Conservation (phyloP, 2,329 filamentous ascomycete genomes). For the Clonostachys sp. region DNA sequence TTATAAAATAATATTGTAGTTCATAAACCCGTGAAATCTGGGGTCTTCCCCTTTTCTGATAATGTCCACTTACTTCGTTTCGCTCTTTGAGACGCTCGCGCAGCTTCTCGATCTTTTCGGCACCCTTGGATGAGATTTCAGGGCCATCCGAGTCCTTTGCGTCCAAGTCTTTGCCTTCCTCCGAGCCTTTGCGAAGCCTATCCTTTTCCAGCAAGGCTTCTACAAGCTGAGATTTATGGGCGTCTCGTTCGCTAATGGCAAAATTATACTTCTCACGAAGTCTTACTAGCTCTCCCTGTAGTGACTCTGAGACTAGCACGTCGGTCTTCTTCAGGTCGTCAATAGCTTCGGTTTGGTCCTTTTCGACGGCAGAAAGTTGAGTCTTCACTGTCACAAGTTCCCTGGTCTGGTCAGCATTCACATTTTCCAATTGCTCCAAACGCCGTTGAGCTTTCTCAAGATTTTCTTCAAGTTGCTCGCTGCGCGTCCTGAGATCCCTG, state of each 20-base stretch:
- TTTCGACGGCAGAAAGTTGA: constrained; percentile 49
- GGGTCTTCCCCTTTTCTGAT: constrained; percentile 1
- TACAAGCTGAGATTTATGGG: constrained; percentile 55
- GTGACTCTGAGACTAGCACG: constrained; percentile 51
- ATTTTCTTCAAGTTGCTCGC: constrained; percentile 38
- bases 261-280: constrained; percentile 46
- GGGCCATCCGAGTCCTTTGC: constrained; percentile 23
- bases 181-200: constrained; percentile 49
- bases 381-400: constrained; percentile 47
- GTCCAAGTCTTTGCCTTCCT: constrained; percentile 37
- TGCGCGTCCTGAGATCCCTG: constrained; percentile 42
- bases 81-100: constrained; percentile 48
- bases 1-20: too few species aligned
- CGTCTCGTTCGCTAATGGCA: constrained; percentile 46
- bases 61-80: constrained; percentile 48
- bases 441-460: constrained; percentile 37
- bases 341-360: constrained; percentile 49
- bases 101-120: constrained; percentile 55
- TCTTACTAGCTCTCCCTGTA: constrained; percentile 52
- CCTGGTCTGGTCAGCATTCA: constrained; percentile 48
- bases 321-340: constrained; percentile 56
- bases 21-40: too few species aligned
- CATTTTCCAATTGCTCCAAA: constrained; percentile 37
- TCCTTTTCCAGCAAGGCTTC: constrained; percentile 57
- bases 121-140: constrained; percentile 32